Evolutionary conservation across 257 asterid species (phyloP).

Genomic region (Paulownia fortunei): DNA sequence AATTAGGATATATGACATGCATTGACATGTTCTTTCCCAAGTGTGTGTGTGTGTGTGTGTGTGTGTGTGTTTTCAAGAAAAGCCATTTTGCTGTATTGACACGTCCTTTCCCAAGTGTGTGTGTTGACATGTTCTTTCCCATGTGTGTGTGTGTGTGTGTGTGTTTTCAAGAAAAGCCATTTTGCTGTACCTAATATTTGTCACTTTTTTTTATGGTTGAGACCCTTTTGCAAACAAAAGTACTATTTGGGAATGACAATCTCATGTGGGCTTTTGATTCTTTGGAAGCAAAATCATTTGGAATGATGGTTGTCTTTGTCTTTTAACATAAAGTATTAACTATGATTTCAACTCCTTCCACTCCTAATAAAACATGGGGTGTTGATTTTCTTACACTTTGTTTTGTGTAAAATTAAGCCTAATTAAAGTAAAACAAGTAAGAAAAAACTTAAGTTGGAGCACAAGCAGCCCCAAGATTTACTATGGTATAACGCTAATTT

Average conservation of each 20-base stretch:
- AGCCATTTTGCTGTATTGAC: no score
- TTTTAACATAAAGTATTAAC: conserved; percentile 10
- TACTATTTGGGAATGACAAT: conserved; percentile 22
- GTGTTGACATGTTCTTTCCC: no score
- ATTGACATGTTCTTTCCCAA: no score
- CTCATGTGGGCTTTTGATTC: conserved; percentile 37
- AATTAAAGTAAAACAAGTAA: no score
- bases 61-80: no score
- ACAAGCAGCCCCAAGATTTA: no score
- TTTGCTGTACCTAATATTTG: conserved; percentile 32
- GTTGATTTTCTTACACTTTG: neutral
- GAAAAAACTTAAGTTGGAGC: no score
- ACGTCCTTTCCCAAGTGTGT: neutral
- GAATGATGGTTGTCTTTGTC: conserved; percentile 34
- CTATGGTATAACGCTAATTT: no score
- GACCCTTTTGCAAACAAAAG: conserved; percentile 21
- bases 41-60: no score
- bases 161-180: neutral
- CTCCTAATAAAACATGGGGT: neutral
- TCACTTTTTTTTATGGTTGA: conserved; percentile 33
- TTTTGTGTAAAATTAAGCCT: neutral
- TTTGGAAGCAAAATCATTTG: conserved; percentile 36
- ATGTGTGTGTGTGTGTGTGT: no score
- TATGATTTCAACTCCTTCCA: neutral
- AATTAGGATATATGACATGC: no score